These are phyloP conservation scores for Pestalotiopsis sp. DNA, from an alignment of 2,329 filamentous ascomycete species.

Conservation along the genomic window DNA sequence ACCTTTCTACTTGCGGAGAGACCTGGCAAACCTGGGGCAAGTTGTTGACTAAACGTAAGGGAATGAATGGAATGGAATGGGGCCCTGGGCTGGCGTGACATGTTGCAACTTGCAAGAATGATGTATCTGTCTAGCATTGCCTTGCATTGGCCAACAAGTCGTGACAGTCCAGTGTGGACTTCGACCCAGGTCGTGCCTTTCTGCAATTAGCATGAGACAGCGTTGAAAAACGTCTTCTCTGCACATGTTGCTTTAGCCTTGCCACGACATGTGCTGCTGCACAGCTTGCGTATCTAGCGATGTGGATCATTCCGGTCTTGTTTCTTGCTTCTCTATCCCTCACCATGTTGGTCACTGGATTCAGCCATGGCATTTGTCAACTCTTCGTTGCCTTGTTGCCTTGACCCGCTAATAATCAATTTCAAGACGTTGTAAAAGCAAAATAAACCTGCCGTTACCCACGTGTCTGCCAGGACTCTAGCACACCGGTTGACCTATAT, in stretches of 20 bases:
- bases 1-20: neutral
- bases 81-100: neutral
- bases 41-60: too few species aligned
- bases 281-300: neutral
- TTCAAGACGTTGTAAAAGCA: neutral
- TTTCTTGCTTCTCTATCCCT: neutral
- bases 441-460: neutral
- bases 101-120: neutral
- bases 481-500: neutral
- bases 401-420: neutral
- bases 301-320: neutral
- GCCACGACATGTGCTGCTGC: neutral
- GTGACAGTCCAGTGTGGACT: neutral
- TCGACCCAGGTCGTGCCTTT: neutral
- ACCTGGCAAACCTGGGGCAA: too few species aligned
- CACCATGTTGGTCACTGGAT: neutral
- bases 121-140: neutral
- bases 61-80: neutral
- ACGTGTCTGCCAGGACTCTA: neutral
- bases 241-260: neutral
- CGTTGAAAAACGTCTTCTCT: neutral
- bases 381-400: neutral
- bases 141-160: neutral
- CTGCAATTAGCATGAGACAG: neutral
- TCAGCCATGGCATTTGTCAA: neutral